Percentiles rank a stretch among this genome's conserved stretches.
Conservation (phyloP, 78 protist species). For the Trichosphaerium sp. region DNA sequence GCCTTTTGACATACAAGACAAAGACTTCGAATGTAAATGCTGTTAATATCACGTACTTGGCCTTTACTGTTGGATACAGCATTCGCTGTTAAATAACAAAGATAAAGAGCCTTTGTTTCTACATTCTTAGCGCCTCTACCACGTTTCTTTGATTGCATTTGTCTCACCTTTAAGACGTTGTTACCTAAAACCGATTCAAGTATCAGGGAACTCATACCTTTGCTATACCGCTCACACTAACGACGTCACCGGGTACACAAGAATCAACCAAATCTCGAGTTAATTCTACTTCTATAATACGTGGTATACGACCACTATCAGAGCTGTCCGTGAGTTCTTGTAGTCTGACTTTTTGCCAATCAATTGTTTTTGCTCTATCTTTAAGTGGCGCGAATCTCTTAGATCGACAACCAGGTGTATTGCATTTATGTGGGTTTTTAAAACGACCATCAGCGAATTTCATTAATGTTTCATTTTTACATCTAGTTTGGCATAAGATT, state of each 20-base stretch:
- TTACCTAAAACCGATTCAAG: neutral
- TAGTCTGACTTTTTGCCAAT: constrained; percentile 76
- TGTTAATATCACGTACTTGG: too few relatives aligned
- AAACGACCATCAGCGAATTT: constrained; percentile 48
- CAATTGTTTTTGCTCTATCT: constrained; percentile 32
- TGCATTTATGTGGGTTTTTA: constrained; percentile 19
- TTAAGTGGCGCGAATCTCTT: constrained; percentile 41
- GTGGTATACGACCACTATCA: constrained; percentile 84
- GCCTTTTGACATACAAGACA: too few relatives aligned
- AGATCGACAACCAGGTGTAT: constrained; percentile 22
- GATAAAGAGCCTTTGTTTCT: too few relatives aligned
- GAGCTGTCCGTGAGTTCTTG: constrained; percentile 69
- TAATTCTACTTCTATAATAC: constrained; percentile 81
- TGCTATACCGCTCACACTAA: constrained; percentile 79
- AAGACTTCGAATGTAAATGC: too few relatives aligned
- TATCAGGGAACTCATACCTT: constrained; percentile 32
- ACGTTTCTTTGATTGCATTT: too few relatives aligned
- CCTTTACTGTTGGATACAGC: too few relatives aligned
- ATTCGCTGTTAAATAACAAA: too few relatives aligned
- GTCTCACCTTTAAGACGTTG: neutral
- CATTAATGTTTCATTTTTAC: too few relatives aligned
- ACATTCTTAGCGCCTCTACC: too few relatives aligned
- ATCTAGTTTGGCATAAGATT: too few relatives aligned
- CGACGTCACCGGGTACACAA: constrained; percentile 88
- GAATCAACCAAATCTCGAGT: constrained; percentile 66